Evolutionary conservation across 495 filamentous ascomycete species (phyloP).

Genomic region (Aspergillus wentii): DNA sequence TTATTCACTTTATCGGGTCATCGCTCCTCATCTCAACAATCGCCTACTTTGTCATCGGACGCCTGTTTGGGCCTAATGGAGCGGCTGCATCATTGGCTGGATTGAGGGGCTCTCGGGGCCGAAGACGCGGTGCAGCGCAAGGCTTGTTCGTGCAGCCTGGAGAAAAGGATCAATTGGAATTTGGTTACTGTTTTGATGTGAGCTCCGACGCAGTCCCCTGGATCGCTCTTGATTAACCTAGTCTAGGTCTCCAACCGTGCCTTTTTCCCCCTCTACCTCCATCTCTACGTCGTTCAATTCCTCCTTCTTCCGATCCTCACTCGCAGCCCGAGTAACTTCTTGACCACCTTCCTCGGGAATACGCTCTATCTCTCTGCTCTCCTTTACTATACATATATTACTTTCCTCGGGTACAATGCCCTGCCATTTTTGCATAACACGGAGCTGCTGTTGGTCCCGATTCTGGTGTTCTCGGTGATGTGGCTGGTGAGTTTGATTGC

Average conservation of each 20-base stretch:
- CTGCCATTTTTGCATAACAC: conserved; percentile 71
- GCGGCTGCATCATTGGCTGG: conserved; percentile 35
- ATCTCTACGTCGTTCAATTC: conserved; percentile 70
- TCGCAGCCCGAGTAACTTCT: conserved; percentile 37
- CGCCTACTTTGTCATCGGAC: conserved; percentile 61
- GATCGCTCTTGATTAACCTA: not conserved
- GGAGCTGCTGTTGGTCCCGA: conserved; percentile 61
- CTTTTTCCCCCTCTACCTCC: conserved; percentile 70
- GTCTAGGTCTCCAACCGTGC: conserved; percentile 63
- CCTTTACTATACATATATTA: conserved; percentile 67
- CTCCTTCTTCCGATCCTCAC: conserved; percentile 58
- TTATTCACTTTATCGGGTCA: conserved; percentile 61
- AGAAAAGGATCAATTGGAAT: conserved; percentile 58
- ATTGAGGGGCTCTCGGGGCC: conserved; percentile 39
- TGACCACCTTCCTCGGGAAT: conserved; percentile 66
- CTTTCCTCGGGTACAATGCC: conserved; percentile 72
- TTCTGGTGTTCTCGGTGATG: conserved; percentile 53
- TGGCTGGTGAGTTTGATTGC: conserved; percentile 59
- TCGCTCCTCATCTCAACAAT: conserved; percentile 57
- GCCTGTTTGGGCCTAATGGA: conserved; percentile 54
- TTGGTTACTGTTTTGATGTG: conserved; percentile 78
- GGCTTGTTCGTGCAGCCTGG: conserved; percentile 55
- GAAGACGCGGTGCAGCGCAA: conserved; percentile 45
- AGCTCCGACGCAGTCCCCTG: conserved; percentile 11
- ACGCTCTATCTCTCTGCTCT: conserved; percentile 67